Base-by-base conservation (phyloP, 805 yeast species). In the Ogataea henricii region DNA sequence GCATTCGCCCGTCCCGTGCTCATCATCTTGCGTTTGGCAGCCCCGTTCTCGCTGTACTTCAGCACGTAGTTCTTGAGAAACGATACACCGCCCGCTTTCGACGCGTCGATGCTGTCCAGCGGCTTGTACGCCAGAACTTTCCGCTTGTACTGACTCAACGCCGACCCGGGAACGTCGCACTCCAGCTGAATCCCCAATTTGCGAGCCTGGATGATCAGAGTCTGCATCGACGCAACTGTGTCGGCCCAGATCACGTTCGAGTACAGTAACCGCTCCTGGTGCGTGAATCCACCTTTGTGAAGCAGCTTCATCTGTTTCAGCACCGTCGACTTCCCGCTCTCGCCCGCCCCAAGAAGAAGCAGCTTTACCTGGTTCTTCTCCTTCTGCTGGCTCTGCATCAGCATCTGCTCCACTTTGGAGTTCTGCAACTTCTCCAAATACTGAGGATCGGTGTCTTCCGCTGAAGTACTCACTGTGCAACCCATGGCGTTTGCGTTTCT, bases 241-340 rank as follows among this genome's bases (percentile, higher is more conserved):
- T 92, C 97, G 12, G 87, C 87, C 97, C 97, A 94, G 18, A 94
- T 89, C 16, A 92, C 88, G 56, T 89, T 90, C 2, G 87, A 66
- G 65, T 90, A 94, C 63, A 87, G 91, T 37, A 73, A 59, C 45
- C 96, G 74, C 65, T 94, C 98, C 53, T 82, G 86, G 42, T 78
- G 78, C 1, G 87, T 73, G 69, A 92, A 94, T 2, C 96, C 95
- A 37, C 87, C 85, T 50, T 89, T 87, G 64, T 94, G 97, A 35
- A 90, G 66, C 14, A 94, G 73, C 57, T 87, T 81, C 82, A 91
- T 77, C 64, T 91, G 97, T 66, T 91, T 91, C 55, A 91, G 69
- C 6, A 91, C 96, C 0, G 98, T 91, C 2, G 96, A 87, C 64
- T 91, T 91, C 5, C 98, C 97, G 43, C 92, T 83, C 63, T 91